Evolutionary conservation across 139 green algal species (phyloP).

Genomic region (Nannochloris sp.): DNA sequence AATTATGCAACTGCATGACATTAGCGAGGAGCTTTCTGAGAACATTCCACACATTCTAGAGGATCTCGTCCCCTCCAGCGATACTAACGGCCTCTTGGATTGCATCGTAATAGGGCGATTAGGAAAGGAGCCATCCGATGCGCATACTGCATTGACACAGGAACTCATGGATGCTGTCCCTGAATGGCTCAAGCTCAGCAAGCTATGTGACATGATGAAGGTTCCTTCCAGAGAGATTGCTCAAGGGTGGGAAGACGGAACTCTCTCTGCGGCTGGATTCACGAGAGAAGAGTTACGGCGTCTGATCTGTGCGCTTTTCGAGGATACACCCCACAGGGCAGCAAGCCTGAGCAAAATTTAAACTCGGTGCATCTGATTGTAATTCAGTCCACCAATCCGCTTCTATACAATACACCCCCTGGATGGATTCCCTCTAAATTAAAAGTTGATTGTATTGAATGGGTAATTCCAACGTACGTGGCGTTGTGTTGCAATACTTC

Average conservation of each 20-base stretch:
- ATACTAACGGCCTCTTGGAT: neutral
- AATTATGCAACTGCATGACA: constrained; percentile 34
- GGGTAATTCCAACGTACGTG: too few species aligned
- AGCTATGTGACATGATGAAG: constrained; percentile 10
- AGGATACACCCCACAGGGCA: constrained; percentile 25
- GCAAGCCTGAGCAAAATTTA: constrained; percentile 9
- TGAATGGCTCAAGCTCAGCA: neutral
- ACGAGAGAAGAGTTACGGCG: constrained; percentile 14
- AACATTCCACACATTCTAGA: constrained; percentile 34
- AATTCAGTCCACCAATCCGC: too few species aligned
- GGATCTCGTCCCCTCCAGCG: neutral
- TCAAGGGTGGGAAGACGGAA: neutral
- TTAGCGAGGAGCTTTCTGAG: constrained; percentile 38
- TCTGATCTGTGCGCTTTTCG: constrained; percentile 38
- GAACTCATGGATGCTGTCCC: neutral
- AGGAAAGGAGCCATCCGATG: neutral
- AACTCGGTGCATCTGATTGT: too few species aligned
- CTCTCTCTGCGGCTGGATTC: constrained; percentile 1
- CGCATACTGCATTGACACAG: neutral
- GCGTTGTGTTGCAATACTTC: too few species aligned
- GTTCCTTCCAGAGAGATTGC: constrained; percentile 4
- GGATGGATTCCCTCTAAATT: too few species aligned
- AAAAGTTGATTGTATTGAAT: too few species aligned
- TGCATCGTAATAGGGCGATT: neutral
- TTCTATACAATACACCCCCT: too few species aligned